phyloP scores from a whole-genome alignment of 805 yeast genomes.

The Ogataea ganodermae region DNA sequence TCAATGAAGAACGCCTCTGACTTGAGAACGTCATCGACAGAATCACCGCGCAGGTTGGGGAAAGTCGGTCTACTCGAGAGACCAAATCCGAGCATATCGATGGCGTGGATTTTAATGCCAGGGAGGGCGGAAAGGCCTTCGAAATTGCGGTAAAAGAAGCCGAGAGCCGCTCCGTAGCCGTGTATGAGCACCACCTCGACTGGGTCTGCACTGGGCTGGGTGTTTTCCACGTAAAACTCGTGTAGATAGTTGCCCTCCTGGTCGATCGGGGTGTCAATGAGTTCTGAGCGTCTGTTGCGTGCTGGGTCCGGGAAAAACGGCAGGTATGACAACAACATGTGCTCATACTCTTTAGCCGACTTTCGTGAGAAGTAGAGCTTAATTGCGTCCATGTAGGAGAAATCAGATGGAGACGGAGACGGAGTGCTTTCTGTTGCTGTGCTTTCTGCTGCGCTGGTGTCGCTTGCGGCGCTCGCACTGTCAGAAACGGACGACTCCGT shows the following conservation, averaged over 20 bases:
- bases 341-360: constrained; percentile 34
- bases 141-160: constrained; percentile 75
- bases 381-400: constrained; percentile 26
- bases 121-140: constrained; percentile 51
- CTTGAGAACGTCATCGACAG: constrained; percentile 42
- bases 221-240: constrained; percentile 62
- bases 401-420: background rate
- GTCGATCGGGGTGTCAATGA: constrained; percentile 58
- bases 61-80: constrained; percentile 58
- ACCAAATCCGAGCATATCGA: constrained; percentile 76
- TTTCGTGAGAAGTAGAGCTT: constrained; percentile 30
- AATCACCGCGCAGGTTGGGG: constrained; percentile 30
- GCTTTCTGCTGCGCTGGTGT: background rate
- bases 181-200: constrained; percentile 67
- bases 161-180: constrained; percentile 91
- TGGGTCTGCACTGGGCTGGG: constrained; percentile 29
- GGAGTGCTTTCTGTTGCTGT: background rate
- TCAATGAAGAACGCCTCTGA: constrained; percentile 61
- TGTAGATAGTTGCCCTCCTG: constrained; percentile 54
- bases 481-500: no score
- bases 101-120: constrained; percentile 61
- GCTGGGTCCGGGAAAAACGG: constrained; percentile 62
- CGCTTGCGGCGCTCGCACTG: no score
- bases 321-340: constrained; percentile 50
- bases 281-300: constrained; percentile 44